Evolutionary conservation across 371 early-diverging fungal species (phyloP).

Genomic region (Choanephora cucurbitarum): DNA sequence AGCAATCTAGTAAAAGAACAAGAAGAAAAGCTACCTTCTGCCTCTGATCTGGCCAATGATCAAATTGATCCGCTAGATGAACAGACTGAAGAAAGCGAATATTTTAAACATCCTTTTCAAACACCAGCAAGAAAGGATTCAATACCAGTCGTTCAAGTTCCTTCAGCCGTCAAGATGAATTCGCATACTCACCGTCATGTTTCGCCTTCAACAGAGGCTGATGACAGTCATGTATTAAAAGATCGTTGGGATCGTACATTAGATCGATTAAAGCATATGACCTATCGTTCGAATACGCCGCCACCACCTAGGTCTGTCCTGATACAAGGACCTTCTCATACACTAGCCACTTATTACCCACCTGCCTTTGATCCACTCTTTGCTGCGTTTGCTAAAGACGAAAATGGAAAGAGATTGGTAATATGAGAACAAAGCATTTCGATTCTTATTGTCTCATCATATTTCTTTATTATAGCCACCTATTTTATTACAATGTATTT

Average conservation of each 20-base stretch:
- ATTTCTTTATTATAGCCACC: too few relatives aligned
- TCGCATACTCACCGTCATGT: not conserved
- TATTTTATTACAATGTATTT: constrained; percentile 41
- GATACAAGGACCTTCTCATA: constrained; percentile 22
- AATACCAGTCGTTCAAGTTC: constrained; percentile 2
- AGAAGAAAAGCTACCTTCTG: constrained; percentile 36
- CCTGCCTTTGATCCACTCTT: constrained; percentile 48
- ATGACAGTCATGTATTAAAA: constrained; percentile 17
- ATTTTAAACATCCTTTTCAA: constrained; percentile 38
- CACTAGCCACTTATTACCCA: constrained; percentile 45
- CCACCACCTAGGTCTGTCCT: constrained; percentile 5
- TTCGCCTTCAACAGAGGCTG: constrained; percentile 8
- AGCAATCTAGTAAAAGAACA: constrained; percentile 30
- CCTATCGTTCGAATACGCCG: constrained; percentile 20
- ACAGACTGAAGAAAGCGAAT: constrained; percentile 21
- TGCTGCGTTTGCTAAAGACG: constrained; percentile 44
- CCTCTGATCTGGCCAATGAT: constrained; percentile 26
- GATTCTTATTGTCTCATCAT: too few relatives aligned
- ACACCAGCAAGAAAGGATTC: constrained; percentile 4
- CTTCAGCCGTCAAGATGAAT: constrained; percentile 1
- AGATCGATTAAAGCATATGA: constrained; percentile 39
- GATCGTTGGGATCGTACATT: constrained; percentile 45
- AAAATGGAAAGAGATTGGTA: constrained; percentile 46
- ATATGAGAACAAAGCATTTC: constrained; percentile 6
- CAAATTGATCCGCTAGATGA: constrained; percentile 11